A percentile compares a stretch with the other conserved stretches of the same genome.
phyloP scores from a whole-genome alignment of 2,329 filamentous ascomycete genomes.

The Phaeoacremonium minimum region DNA sequence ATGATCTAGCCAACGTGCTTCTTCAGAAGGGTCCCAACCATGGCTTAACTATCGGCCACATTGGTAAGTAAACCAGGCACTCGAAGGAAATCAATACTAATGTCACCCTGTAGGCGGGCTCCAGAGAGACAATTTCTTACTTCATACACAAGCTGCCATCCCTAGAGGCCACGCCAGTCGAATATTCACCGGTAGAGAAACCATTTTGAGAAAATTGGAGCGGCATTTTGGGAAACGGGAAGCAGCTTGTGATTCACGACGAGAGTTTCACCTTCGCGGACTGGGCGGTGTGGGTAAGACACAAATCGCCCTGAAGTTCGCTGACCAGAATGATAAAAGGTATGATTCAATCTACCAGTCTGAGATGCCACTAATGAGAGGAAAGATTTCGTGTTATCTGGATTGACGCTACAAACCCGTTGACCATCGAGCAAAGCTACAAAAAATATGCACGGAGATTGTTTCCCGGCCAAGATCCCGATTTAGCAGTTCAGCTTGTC shows the following conservation, averaged over 20 bases:
- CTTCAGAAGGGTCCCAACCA: conserved; percentile 6
- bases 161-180: conserved; percentile 7
- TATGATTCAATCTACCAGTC: conserved; percentile 2
- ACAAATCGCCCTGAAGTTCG: conserved; percentile 20
- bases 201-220: conserved; percentile 15
- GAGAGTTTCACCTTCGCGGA: conserved; percentile 19
- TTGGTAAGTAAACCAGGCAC: conserved; percentile 10
- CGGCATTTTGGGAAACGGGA: conserved; percentile 8
- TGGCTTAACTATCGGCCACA: conserved; percentile 13
- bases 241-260: conserved; percentile 2
- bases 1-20: conserved; percentile 14
- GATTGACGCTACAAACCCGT: conserved; percentile 17
- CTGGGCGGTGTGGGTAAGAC: conserved; percentile 25
- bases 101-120: conserved; percentile 5
- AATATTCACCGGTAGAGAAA: conserved; percentile 20
- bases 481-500: conserved; percentile 6
- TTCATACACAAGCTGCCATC: conserved; percentile 2
- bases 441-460: conserved; percentile 9
- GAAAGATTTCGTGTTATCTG: conserved; percentile 8
- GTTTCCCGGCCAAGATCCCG: conserved; percentile 1
- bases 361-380: neutral
- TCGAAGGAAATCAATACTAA: neutral
- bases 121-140: conserved; percentile 11
- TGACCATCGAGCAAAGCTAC: conserved; percentile 17
- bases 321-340: conserved; percentile 12